Evolutionary conservation across 345 rosid genomes (phyloP).

Genomic region (rapeseed (Brassica napus)): DNA sequence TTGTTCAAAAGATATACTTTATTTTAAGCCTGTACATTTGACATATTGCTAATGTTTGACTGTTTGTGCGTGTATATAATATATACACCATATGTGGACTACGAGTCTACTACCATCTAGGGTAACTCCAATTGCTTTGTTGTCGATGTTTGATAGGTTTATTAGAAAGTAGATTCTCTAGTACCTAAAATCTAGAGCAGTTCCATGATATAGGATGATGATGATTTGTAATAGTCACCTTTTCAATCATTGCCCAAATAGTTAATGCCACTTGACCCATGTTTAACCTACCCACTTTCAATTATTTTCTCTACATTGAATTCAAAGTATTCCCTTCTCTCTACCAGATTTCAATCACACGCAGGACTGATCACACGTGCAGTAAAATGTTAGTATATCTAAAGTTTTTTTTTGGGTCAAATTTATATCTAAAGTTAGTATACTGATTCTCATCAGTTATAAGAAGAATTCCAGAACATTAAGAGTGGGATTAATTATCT

Average conservation of each 20-base stretch:
- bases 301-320: slow-evolving; percentile 16
- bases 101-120: slow-evolving; percentile 6
- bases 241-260: slow-evolving; percentile 37
- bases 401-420: background rate
- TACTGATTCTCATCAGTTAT: background rate
- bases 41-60: background rate
- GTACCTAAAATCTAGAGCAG: slow-evolving; percentile 30
- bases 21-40: background rate
- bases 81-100: background rate
- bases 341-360: background rate
- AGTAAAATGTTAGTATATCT: background rate
- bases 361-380: background rate
- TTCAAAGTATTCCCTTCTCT: slow-evolving; percentile 8
- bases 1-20: too few relatives aligned
- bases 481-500: background rate
- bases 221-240: slow-evolving; percentile 22
- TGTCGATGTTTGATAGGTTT: slow-evolving; percentile 8
- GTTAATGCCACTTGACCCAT: slow-evolving; percentile 30
- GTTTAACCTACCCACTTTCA: slow-evolving; percentile 29
- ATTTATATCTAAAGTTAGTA: too few relatives aligned
- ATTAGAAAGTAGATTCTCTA: slow-evolving; percentile 27
- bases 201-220: slow-evolving; percentile 13
- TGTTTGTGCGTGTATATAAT: background rate
- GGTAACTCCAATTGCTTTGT: background rate
- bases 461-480: background rate